Base-by-base conservation (phyloP, 2,329 filamentous ascomycete genomes). In the Xenoacremonium recifei region DNA sequence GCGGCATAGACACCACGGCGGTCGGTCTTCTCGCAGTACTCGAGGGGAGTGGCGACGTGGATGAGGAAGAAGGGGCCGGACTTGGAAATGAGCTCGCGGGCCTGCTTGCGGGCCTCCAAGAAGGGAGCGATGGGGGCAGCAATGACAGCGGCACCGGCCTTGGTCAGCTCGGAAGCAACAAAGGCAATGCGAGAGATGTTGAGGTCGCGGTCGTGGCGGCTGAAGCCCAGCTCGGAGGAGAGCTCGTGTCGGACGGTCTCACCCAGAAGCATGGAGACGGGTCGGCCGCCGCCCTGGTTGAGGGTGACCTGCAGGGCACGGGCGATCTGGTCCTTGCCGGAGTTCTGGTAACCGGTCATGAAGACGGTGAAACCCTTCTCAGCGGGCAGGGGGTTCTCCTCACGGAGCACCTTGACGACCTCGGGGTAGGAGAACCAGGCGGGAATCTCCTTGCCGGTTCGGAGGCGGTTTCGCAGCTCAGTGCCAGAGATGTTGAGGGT, bases 351-450 rank as follows among this genome's bases (percentile, higher is more conserved):
- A 48, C 93, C 93, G 3, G 93, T 97, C 53, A 99, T 79, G 84
- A 99, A 96, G 70, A 99, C 80, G 50, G 93, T 97, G 81, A 99
- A 99, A 51, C 93, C 93, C 76, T 99, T 95, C 63, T 85, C 80
- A 59, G 82, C 84, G 55, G 93, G 87, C 38, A 95, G 83, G 37
- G 92, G 93, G 76, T 97, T 93, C 57, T 92, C 95, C 75, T 99
- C 91, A 61, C 93, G 85, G 49, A 99, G 85, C 37, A 97, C 93
- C 69, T 84, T 85, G 71, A 99, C 93, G 57, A 99, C 93, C 75
- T 99, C 93, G 49, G 93, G 92, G 77, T 99, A 99, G 21, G 93
- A 97, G 80, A 99, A 99, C 93, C 93, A 99, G 71, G 95, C 90
- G 57, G 93, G 93, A 59, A 99, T 99, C 58, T 95, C 89, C 59